Base-by-base conservation (phyloP, 2,329 filamentous ascomycete genomes). In the Scedosporium aurantiacum region DNA sequence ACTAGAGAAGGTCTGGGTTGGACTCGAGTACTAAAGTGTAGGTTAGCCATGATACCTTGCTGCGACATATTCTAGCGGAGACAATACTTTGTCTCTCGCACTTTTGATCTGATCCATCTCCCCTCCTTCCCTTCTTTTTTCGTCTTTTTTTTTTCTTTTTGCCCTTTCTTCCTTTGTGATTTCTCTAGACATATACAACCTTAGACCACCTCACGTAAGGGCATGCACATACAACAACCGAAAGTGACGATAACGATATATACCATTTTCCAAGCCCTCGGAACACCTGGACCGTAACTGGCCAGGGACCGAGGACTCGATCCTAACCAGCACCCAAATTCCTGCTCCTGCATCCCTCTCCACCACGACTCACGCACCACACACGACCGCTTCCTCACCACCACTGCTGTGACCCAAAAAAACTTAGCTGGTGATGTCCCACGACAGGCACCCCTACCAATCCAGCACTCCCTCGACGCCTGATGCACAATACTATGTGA, bases 271-370 rank as follows among this genome's bases (percentile, higher is more conserved):
- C 50, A 54, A 60, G 27, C 43, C 28, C 28, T 50, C 58, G 45
- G 41, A 50, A 50, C 58, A 60, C 58, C 58, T 60, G 58, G 58
- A 60, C 58, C 58, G 43, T 60, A 37, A 57, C 55, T 50, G 58
- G 58, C 58, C 58, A 52, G 58, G 57, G 57, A 59, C 58, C 57
- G 57, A 58, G 58, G 58, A 60, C 41, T 43, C 58, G 12, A 52
- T 50, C 43, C 23, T 12, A 25, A 28, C 25, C 58, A 25, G 14
- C 43, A 60, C 50, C 50, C 23, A 47, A 18, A 23, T 23, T 23
- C 50, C 21, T 27, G 23, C 7, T 27, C n/a, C 16, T 50, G 55
- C 55, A 25, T 56, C 32, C 32, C 5, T 47, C 43, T 47, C 18
- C n/a, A 18, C 14, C n/a, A 21, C 43, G 23, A 28, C 18, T 27